Base-by-base conservation (phyloP, 2,329 filamentous ascomycete genomes). In the Paraphoma sp. region DNA sequence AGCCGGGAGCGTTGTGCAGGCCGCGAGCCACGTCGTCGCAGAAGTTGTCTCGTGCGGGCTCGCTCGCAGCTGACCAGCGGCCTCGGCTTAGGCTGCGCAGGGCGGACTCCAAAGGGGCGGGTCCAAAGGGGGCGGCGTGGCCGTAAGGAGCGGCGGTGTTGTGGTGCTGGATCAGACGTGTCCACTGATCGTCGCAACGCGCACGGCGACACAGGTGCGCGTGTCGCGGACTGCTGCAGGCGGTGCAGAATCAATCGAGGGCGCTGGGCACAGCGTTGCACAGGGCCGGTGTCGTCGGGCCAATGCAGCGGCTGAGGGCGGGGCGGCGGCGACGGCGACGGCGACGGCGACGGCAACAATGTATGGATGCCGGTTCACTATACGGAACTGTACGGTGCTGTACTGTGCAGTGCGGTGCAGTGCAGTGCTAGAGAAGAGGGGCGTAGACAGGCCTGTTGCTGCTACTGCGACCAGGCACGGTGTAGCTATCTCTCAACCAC, bases 181-280 rank as follows among this genome's bases (percentile, higher is more conserved):
- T 60, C 48, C 23, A 23, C 23, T 23, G 23, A 5, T 23, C 10
- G 62, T 57, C 54, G 51, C 60, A 59, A 63, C 52, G 48, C 53
- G 59, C 55, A 68, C 58, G 54, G 57, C 57, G 46, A 51, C 58
- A 62, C 51, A 57, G 60, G 53, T 54, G 65, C 57, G 67, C 63
- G 69, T 72, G 69, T 69, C 48, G 64, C 62, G 60, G 65, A 56
- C 47, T 60, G 66, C 58, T 67, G 71, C 67, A 71, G 67, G 53
- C 56, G 50, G 49, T 56, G 9, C 54, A 63, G 62, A 64, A 66
- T 67, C 55, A 63, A 65, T 68, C 51, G 63, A 57, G 43, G 57
- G 57, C 40, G 62, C 52, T 28, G 53, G 57, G 63, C 55, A 64
- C 67, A 64, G 62, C 38, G 64, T 66, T 59, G 60, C 60, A 69